Base-by-base conservation (phyloP, 306 rosid genomes). In the Dalbergia cochinchinensis region DNA sequence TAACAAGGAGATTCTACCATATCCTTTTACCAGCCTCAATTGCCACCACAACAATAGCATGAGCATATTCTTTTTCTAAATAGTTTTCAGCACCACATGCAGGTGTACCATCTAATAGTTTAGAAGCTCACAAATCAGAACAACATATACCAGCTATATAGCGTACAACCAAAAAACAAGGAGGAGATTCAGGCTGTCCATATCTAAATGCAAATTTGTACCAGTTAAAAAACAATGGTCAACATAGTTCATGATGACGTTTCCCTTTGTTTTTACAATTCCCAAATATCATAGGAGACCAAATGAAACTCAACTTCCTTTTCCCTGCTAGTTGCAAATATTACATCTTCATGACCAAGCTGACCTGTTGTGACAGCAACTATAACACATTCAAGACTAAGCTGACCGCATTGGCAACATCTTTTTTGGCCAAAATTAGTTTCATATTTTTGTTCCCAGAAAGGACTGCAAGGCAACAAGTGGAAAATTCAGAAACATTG, bases 401-500 rank as follows among this genome's bases (percentile, higher is more conserved):
- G 8, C 59, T 15, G 9, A 53, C 59, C 15, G 59, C 20, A 7
- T n/a, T 19, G 15, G 59, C 59, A n/a, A 53, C 59, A 76, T 78
- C 68, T 76, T 77, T 79, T 78, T 71, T 76, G 72, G 31, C 82
- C 86, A 78, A 80, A 72, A 77, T 78, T 66, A 76, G 53, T 74
- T 51, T 86, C 92, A 88, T 71, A 88, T 83, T 82, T 81, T 83
- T 33, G 89, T 59, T 65, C 91, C 91, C 80, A 86, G 85, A 91
- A 92, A 87, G 74, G 97, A 85, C 97, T 94, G 96, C 86, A 86
- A 85, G 60, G 55, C 65, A 84, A 31, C 9, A 11, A 63, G 48
- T 69, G n/a, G 48, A 7, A 58, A 19, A 50, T 44, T 79, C 20
- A 71, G 68, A 76, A 60, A 61, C 18, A 77, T 13, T 14, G 19